Evolutionary conservation across 805 yeast species (phyloP).

Genomic region (Candida cerambycidarum): DNA sequence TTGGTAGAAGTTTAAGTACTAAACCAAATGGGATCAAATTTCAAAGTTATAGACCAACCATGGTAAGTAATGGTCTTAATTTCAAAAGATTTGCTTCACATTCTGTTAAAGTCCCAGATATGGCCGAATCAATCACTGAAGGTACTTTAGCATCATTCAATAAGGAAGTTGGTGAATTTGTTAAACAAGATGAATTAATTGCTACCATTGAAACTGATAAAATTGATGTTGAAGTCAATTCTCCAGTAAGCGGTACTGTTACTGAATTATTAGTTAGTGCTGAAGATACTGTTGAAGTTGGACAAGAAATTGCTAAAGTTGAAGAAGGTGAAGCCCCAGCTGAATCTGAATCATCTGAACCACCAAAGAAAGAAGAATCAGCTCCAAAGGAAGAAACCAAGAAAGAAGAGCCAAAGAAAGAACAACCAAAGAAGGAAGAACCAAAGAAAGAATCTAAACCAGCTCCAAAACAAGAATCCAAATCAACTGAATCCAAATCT

Average conservation of each 20-base stretch:
- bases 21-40: background rate
- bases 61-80: constrained; percentile 13
- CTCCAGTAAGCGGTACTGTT: constrained; percentile 89
- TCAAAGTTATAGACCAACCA: background rate
- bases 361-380: constrained; percentile 31
- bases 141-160: constrained; percentile 77
- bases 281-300: constrained; percentile 94
- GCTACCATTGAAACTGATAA: constrained; percentile 99
- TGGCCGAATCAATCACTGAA: constrained; percentile 98
- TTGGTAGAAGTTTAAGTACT: constrained; percentile 5
- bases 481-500: constrained; percentile 5
- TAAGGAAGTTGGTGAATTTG: constrained; percentile 84
- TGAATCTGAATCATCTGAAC: constrained; percentile 21
- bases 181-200: constrained; percentile 80
- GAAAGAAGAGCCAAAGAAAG: constrained; percentile 17
- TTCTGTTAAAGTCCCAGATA: constrained; percentile 87
- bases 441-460: constrained; percentile 24
- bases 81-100: constrained; percentile 41
- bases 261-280: constrained; percentile 77
- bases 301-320: constrained; percentile 85
- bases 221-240: constrained; percentile 94
- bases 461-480: constrained; percentile 14
- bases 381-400: constrained; percentile 26
- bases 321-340: constrained; percentile 77
- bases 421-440: constrained; percentile 21